Base-by-base conservation (phyloP, 75 land plant genomes). In the Azolla pinnata region DNA sequence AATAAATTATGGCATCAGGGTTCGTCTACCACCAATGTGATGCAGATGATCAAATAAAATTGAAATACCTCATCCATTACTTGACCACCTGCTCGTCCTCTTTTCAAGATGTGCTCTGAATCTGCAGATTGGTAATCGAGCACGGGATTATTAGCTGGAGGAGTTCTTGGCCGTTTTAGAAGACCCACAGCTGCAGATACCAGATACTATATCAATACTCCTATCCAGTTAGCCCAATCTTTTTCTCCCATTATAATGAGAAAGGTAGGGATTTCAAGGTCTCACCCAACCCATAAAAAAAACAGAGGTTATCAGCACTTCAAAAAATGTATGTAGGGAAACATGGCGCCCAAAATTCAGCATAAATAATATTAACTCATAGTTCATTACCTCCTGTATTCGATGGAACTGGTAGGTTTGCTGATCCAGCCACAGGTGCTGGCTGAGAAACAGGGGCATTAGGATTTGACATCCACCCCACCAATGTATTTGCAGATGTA, bases 61-160 rank as follows among this genome's bases (percentile, higher is more conserved):
- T 24, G 12, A 23, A 31, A 29, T 20, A 55, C 33, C 33, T 29
- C 57, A 29, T 55, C 63, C 59, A n/a, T 56, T 23, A 4, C 52
- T 28, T 44, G 44, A 7, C 53, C 44, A 47, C 18, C 18, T 2
- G 63, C 20, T 56, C 63, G 61, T 12, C 16, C 26, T 10, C 61
- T 44, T 27, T 61, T 61, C 38, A 61, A 12, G 28, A 61, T 44
- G 31, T 61, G 63, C n/a, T 61, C 63, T 25, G 63, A 61, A 47
- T 61, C 63, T 44, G 63, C 63, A 23, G 63, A 61, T 40, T 61
- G 63, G 44, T 61, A 61, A 30, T 61, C 63, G 26, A 61, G 17
- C 2, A 56, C 44, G 12, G 63, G 29, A 55, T 31, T 55, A 31
- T 28, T 55, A 7, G 29, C 33, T 55, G 57, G 57, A 55, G 57